phyloP scores from a whole-genome alignment of 148 eudicot species.

The Camellia sinensis region DNA sequence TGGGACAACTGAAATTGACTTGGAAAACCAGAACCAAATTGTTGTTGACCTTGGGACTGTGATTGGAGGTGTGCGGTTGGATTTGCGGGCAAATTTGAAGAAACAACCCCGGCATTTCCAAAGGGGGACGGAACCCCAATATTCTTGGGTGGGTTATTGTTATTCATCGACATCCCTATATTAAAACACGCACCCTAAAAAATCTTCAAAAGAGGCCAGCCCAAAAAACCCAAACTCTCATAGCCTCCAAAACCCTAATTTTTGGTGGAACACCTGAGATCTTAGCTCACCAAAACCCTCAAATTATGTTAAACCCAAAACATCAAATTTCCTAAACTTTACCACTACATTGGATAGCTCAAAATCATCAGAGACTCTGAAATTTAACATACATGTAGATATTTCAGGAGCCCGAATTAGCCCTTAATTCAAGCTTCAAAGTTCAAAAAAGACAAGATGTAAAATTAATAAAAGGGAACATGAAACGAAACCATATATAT shows the following conservation, averaged over 20 bases:
- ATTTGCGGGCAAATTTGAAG: slow-evolving; percentile 57
- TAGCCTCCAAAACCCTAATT: slow-evolving; percentile 8
- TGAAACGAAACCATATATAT: neutral
- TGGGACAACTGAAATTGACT: slow-evolving; percentile 64
- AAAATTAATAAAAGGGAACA: neutral
- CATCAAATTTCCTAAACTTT: neutral
- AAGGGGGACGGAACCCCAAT: slow-evolving; percentile 59
- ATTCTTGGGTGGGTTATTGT: slow-evolving; percentile 56
- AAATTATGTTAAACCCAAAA: neutral
- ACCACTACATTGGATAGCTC: neutral
- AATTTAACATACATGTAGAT: neutral
- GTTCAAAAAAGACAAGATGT: neutral
- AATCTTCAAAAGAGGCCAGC: slow-evolving; percentile 14
- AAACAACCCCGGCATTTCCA: slow-evolving; percentile 49
- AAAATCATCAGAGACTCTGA: neutral
- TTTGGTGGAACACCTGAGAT: neutral
- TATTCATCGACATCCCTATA: slow-evolving; percentile 57
- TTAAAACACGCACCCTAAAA: neutral
- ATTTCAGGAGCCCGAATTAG: neutral
- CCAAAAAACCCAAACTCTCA: slow-evolving; percentile 12
- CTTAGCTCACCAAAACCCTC: neutral
- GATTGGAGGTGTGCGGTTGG: slow-evolving; percentile 38
- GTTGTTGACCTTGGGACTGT: slow-evolving; percentile 52
- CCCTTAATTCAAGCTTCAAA: neutral
- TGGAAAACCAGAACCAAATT: slow-evolving; percentile 55